phyloP scores from a whole-genome alignment of 768 basidiomycete genomes.

The Amanita pallidorosea region DNA sequence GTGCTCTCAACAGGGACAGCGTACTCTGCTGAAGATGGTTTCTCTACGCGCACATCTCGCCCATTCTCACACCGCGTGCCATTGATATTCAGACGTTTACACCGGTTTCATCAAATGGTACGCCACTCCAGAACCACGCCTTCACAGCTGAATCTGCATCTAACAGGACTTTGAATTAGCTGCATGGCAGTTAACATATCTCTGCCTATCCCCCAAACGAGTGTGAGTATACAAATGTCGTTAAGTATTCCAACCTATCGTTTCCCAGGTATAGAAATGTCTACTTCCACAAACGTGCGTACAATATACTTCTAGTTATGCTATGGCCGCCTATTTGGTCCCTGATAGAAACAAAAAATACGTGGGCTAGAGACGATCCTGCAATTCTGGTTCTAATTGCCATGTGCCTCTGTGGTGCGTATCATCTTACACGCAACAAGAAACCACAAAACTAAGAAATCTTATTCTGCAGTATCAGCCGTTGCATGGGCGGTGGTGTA shows the following conservation, averaged over 20 bases:
- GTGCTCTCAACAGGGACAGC: conserved; percentile 29
- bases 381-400: conserved; percentile 85
- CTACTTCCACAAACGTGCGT: conserved; percentile 92
- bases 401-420: conserved; percentile 64
- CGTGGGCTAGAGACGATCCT: conserved; percentile 96
- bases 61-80: conserved; percentile 52
- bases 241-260: conserved; percentile 8
- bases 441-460: background rate
- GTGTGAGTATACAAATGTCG: conserved; percentile 44
- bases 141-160: background rate
- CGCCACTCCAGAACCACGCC: conserved; percentile 9
- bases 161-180: conserved; percentile 91
- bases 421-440: background rate
- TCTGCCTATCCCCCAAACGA: conserved; percentile 85
- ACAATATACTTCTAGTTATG: background rate
- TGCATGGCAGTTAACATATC: conserved; percentile 90
- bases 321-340: background rate
- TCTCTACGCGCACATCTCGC: conserved; percentile 20
- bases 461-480: conserved; percentile 50
- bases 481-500: conserved; percentile 84
- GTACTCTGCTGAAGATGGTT: conserved; percentile 29
- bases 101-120: conserved; percentile 85
- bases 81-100: conserved; percentile 68
- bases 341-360: conserved; percentile 85
- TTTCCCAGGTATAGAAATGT: conserved; percentile 78